Conservation (phyloP, 768 basidiomycete genomes). For the Naganishia friedmannii region DNA sequence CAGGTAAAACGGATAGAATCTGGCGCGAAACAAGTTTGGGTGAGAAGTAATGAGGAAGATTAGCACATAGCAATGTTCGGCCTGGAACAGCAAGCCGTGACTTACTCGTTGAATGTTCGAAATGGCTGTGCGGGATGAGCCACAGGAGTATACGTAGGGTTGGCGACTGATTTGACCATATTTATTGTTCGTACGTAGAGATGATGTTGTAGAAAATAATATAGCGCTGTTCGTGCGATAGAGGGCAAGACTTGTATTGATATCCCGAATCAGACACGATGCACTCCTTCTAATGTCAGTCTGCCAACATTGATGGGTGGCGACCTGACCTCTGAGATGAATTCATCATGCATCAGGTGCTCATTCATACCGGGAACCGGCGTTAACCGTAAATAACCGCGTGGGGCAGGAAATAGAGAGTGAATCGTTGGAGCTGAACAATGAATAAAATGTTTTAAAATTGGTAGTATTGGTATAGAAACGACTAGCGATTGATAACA, state of each 20-base stretch:
- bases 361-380: neutral
- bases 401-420: neutral
- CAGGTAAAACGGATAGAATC: constrained; percentile 45
- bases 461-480: no score
- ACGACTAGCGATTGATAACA: no score
- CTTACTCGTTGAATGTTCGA: constrained; percentile 5
- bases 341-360: neutral
- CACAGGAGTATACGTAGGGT: constrained; percentile 24
- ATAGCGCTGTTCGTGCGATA: no score
- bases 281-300: no score
- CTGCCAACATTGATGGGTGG: neutral
- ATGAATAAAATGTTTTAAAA: no score
- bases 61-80: no score
- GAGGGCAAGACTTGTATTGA: no score
- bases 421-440: neutral
- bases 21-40: constrained; percentile 17
- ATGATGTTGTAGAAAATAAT: no score
- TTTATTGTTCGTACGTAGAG: neutral
- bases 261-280: no score
- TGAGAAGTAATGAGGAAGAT: neutral
- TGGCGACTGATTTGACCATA: constrained; percentile 12
- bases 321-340: no score
- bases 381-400: constrained; percentile 23
- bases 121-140: constrained; percentile 18
- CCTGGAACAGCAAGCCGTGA: no score